Evolutionary conservation across 1,284 basidiomycete species (phyloP).

Genomic region (Golubevia sp.): DNA sequence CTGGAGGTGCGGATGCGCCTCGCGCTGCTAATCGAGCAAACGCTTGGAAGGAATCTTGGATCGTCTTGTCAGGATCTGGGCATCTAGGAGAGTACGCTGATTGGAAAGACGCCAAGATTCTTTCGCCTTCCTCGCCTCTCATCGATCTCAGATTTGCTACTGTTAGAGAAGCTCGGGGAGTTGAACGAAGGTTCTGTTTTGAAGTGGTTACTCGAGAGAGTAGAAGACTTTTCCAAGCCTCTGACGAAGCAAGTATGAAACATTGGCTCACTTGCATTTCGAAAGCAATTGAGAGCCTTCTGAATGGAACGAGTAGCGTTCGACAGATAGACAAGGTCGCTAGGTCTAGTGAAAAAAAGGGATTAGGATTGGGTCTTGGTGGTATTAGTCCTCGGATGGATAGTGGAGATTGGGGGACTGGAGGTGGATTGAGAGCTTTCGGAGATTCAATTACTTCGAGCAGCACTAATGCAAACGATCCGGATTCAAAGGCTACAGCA

Average conservation of each 20-base stretch:
- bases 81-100: slow-evolving; percentile 43
- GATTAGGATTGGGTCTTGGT: no score
- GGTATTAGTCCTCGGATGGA: no score
- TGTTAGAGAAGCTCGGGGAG: slow-evolving; percentile 40
- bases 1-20: slow-evolving; percentile 23
- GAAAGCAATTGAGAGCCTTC: slow-evolving; percentile 65
- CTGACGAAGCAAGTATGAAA: slow-evolving; percentile 64
- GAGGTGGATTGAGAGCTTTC: not conserved
- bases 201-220: slow-evolving; percentile 66
- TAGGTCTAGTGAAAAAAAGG: no score
- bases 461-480: not conserved
- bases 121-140: slow-evolving; percentile 32
- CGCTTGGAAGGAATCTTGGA: slow-evolving; percentile 45
- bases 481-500: not conserved
- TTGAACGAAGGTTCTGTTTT: slow-evolving; percentile 62
- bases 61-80: slow-evolving; percentile 42
- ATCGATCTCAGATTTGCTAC: slow-evolving; percentile 57
- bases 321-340: slow-evolving; percentile 42
- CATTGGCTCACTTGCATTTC: slow-evolving; percentile 66
- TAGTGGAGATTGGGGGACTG: not conserved
- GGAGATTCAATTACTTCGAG: not conserved
- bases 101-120: slow-evolving; percentile 39
- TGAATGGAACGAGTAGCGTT: slow-evolving; percentile 63
- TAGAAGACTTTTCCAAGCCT: slow-evolving; percentile 65
- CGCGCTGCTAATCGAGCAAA: slow-evolving; percentile 27